Evolutionary conservation across 177 flowering plant genomes (phyloP).

Genomic region (Vitis hybrid): DNA sequence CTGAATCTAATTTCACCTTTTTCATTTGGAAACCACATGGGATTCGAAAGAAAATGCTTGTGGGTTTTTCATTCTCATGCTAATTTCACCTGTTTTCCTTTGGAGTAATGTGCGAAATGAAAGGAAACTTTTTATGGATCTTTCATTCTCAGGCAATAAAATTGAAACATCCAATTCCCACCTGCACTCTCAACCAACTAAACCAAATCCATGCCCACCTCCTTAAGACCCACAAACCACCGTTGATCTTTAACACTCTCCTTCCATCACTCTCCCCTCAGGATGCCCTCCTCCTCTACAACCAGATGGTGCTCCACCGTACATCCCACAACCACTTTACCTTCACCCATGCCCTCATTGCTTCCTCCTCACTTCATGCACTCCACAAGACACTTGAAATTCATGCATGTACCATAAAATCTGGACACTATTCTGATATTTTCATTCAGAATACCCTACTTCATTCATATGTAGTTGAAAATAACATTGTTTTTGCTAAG

Average conservation of each 20-base stretch:
- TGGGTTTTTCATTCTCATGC: too few species aligned
- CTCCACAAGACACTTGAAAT: conserved; percentile 29
- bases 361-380: conserved; percentile 20
- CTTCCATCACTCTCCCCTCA: conserved; percentile 26
- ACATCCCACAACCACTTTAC: conserved; percentile 39
- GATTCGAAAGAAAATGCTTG: too few species aligned
- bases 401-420: conserved; percentile 30
- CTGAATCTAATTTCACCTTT: too few species aligned
- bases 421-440: conserved; percentile 29
- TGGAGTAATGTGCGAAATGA: too few species aligned
- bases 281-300: conserved; percentile 31
- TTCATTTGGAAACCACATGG: too few species aligned
- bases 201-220: conserved; percentile 35
- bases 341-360: conserved; percentile 37
- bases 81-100: too few species aligned
- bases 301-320: conserved; percentile 30
- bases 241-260: conserved; percentile 27
- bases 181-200: conserved; percentile 18
- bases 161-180: conserved; percentile 2
- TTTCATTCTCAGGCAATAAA: too few species aligned
- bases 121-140: too few species aligned
- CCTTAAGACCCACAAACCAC: conserved; percentile 22
- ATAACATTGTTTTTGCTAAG: conserved; percentile 21
- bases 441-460: conserved; percentile 38
- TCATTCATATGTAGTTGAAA: conserved; percentile 17